Evolutionary conservation across 1,284 basidiomycete species (phyloP).

Genomic region (Vanrija sp.): DNA sequence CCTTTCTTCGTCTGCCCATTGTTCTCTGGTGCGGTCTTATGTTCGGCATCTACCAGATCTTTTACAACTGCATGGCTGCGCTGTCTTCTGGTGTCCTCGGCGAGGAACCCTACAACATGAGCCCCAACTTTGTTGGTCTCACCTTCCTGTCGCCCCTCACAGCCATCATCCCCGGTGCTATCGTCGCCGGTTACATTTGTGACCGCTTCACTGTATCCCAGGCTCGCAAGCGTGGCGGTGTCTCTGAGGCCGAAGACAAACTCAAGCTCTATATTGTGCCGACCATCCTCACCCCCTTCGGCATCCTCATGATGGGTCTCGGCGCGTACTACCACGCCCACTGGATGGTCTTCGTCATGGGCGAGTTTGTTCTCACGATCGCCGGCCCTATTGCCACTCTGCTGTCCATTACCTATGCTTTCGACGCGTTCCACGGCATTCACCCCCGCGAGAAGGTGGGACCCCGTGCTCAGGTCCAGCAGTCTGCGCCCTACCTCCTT

Average conservation of each 20-base stretch:
- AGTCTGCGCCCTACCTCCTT: conserved; percentile 18
- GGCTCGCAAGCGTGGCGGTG: conserved; percentile 15
- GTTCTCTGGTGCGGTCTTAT: conserved; percentile 14
- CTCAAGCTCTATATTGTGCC: conserved; percentile 16
- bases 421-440: conserved; percentile 14
- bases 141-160: conserved; percentile 23
- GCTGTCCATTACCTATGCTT: conserved; percentile 18
- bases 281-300: conserved; percentile 12
- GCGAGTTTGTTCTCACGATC: conserved; percentile 19
- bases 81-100: conserved; percentile 20
- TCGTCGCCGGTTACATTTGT: conserved; percentile 8
- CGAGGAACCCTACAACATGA: conserved; percentile 22
- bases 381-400: conserved; percentile 21
- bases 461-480: conserved; percentile 13
- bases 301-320: conserved; percentile 26
- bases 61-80: conserved; percentile 23
- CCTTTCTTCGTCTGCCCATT: conserved; percentile 12
- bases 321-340: conserved; percentile 21
- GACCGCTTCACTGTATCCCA: conserved; percentile 12
- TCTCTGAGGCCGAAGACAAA: conserved; percentile 23
- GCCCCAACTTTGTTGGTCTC: conserved; percentile 19
- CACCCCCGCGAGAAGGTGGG: conserved; percentile 6
- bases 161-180: conserved; percentile 21
- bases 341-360: conserved; percentile 27
- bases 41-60: conserved; percentile 17